Percentiles rank a stretch among this genome's conserved stretches.
These are phyloP conservation scores for Steccherinum ochraceum DNA, from an alignment of 768 basidiomycete species.

Conservation along the genomic window DNA sequence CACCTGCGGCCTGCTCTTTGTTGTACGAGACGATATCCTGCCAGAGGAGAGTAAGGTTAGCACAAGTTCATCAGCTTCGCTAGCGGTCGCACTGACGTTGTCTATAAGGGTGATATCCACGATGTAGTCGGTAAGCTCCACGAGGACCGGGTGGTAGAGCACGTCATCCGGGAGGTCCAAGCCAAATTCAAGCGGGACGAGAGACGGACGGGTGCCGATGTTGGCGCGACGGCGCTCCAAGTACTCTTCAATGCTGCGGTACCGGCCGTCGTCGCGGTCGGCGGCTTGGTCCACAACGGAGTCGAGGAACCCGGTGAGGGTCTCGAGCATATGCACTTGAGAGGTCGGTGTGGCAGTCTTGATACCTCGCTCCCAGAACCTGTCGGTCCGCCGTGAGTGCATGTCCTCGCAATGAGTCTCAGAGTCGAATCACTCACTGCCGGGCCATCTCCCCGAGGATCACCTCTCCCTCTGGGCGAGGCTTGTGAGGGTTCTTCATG, in stretches of 20 bases:
- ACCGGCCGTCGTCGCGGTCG: slow-evolving; percentile 12
- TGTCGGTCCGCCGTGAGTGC: not conserved
- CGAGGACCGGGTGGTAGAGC: slow-evolving; percentile 46
- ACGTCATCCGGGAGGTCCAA: slow-evolving; percentile 56
- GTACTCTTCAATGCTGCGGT: slow-evolving; percentile 18
- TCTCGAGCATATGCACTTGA: slow-evolving; percentile 14
- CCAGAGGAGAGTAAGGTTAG: not conserved
- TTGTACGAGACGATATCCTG: slow-evolving; percentile 26
- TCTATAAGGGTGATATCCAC: not conserved
- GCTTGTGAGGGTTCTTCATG: slow-evolving; percentile 1
- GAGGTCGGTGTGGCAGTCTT: not conserved
- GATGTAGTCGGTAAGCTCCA: slow-evolving; percentile 31
- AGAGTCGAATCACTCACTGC: not conserved
- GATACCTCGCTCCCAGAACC: not conserved
- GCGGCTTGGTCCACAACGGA: slow-evolving; percentile 19
- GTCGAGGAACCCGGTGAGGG: slow-evolving; percentile 17
- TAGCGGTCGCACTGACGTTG: not conserved
- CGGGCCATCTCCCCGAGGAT: not conserved
- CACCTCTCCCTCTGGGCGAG: not conserved
- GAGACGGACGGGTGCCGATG: slow-evolving; percentile 17
- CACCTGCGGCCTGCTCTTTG: slow-evolving; percentile 21
- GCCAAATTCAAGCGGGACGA: slow-evolving; percentile 27
- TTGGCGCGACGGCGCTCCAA: slow-evolving; percentile 19
- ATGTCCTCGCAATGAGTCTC: no score
- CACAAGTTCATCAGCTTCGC: not conserved